Evolutionary conservation across 2,329 filamentous ascomycete species (phyloP), one percentile per base, ranked within the genome.

Genomic region (Fusarium kyushuense): DNA sequence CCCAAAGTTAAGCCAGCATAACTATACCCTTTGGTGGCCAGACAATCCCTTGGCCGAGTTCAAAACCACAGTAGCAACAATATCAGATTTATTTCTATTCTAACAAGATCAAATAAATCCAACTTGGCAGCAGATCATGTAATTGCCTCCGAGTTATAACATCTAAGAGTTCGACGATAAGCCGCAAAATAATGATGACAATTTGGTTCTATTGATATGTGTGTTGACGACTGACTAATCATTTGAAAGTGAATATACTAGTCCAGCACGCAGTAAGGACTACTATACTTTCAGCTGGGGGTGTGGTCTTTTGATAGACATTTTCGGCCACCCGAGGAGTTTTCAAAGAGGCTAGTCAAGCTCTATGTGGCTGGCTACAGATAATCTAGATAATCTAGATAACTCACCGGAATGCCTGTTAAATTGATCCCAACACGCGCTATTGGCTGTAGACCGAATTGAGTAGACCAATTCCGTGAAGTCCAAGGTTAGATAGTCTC

Each of bases 11-110:
- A 43, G 54, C 74, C 72, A 8, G 56, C 61, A 32, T 23, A 25
- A 21, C 5, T 69, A 70, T 0, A 74, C 69, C 23, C 64, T 65
- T 38, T 61, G 65, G 17, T 86, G 86, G 0, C 83, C 84, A 55
- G 86, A 73, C 2, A 83, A 77, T 6, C 79, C 79, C 57, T 86
- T 84, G 1, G 86, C 75, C 10, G 86, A 72, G 1, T 79, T 77
- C 21, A 85, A 71, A 13, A 85, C 70, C 32, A 83, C 74, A n/a
- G 82, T 79, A 1, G 83, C 74, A 16, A 79, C 82, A 11, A 86
- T 69, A 10, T 4, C 5, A 40, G 7, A 4, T 5, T 69, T 69
- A 63, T 77, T 78, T 17, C 76, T 73, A 13, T 77, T 70, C 23
- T 81, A 74, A 1, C 78, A 76, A 27, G 56, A 73, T 10, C 86